These are phyloP conservation scores for Jamesozyma jinghongensis DNA, from an alignment of 805 yeast species.

Conservation along the genomic window DNA sequence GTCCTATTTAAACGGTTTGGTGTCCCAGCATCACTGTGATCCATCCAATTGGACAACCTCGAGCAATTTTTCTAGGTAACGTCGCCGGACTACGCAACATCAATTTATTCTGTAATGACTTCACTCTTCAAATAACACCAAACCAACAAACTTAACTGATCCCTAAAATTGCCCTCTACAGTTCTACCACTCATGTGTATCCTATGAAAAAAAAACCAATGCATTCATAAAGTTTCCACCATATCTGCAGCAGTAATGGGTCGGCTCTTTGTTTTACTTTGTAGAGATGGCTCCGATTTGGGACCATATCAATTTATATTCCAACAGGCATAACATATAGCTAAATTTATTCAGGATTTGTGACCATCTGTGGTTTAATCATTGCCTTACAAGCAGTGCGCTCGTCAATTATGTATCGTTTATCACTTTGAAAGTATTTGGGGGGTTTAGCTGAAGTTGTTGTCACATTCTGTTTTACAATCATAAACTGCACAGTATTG, in stretches of 20 bases:
- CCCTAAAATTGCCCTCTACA: too few relatives aligned
- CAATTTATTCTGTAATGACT: too few relatives aligned
- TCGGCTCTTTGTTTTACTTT: slow-evolving; percentile 49
- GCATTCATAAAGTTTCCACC: slow-evolving; percentile 50
- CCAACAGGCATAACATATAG: slow-evolving; percentile 47
- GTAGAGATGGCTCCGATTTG: slow-evolving; percentile 52
- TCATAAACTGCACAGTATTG: slow-evolving; percentile 53
- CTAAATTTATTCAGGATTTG: slow-evolving; percentile 40
- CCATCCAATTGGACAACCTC: too few relatives aligned
- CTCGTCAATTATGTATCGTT: slow-evolving; percentile 34
- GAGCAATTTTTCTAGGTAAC: too few relatives aligned
- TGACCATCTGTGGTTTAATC: slow-evolving; percentile 56
- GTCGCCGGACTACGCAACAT: too few relatives aligned
- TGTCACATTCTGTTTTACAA: slow-evolving; percentile 48
- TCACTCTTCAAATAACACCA: too few relatives aligned
- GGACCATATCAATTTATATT: slow-evolving; percentile 24
- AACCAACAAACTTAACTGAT: too few relatives aligned
- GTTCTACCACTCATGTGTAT: too few relatives aligned
- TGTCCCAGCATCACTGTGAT: too few relatives aligned
- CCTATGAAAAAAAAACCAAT: too few relatives aligned
- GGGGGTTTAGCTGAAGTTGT: slow-evolving; percentile 46
- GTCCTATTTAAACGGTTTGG: too few relatives aligned
- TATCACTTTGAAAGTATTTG: slow-evolving; percentile 38
- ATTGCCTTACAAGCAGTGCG: slow-evolving; percentile 44
- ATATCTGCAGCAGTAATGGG: slow-evolving; percentile 48